Evolutionary conservation across 768 basidiomycete genomes (phyloP), one percentile per base, ranked within the genome.

Genomic region (Lactarius sanguifluus): DNA sequence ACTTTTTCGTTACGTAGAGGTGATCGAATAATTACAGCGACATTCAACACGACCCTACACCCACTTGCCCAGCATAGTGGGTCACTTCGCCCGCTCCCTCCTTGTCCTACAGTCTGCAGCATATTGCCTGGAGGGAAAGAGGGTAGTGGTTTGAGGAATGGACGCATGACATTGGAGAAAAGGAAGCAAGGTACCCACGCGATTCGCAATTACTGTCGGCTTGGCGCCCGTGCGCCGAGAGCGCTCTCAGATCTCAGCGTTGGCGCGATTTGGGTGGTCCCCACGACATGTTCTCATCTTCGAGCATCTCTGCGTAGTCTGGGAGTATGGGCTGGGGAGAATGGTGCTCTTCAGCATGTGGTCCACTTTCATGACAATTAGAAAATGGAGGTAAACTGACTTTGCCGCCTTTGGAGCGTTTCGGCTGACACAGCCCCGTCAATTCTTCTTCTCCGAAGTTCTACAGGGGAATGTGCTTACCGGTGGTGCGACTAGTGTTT

Each of bases 281-380:
- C 76, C 76, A 76, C 4, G 76, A 70, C 64, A 70, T 57, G 58
- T 76, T 75, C 18, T 76, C 76, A 40, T 75, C 75, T 16, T 77
- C 76, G 20, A 77, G 67, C 71, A 73, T 74, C 60, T 75, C 72
- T 20, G 75, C 76, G 34, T 12, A 64, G 16, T 34, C 62, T 18
- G 50, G 50, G 23, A 32, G 32, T 25, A 13, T 16, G 23, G 62
- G 12, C 66, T 65, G 20, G 2, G 18, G 2, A 40, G 38, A 34
- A 28, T 30, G 4, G 28, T n/a, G 38, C 3, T 1, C 7, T 28
- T 64, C 34, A 40, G 45, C 34, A 10, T n/a, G 34, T 13, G 18
- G 5, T 54, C 32, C 1, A 4, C 23, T 20, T 40, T 40, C 5
- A 40, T 40, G 38, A 16, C 38, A 40, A 40, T 40, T 40, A 40